phyloP scores from a whole-genome alignment of 202 grass and related monocot species.

The Musa balbisiana region DNA sequence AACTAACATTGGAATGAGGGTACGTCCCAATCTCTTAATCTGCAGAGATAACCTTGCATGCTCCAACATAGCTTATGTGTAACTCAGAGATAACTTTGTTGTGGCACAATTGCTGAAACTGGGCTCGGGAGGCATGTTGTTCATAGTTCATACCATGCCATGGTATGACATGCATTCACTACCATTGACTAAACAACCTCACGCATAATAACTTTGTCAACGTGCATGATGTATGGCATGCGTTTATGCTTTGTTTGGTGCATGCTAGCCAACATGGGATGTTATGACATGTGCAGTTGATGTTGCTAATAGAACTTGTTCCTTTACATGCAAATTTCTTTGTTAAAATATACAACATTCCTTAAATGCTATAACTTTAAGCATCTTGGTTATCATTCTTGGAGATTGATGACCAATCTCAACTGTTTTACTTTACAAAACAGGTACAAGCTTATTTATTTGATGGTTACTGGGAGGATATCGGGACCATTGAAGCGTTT shows the following conservation, averaged over 20 bases:
- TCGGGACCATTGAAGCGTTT: constrained; percentile 89
- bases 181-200: no score
- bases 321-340: neutral
- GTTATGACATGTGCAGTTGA: neutral
- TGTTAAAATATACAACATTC: neutral
- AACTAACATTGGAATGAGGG: constrained; percentile 78
- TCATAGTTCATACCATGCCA: no score
- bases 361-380: neutral
- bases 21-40: constrained; percentile 23
- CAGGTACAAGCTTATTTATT: constrained; percentile 86
- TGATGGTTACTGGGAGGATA: constrained; percentile 98
- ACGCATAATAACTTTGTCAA: no score
- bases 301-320: neutral
- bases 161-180: no score
- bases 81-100: no score
- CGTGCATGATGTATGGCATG: no score
- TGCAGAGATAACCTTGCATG: no score
- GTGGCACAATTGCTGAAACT: no score
- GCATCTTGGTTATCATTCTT: neutral
- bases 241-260: neutral
- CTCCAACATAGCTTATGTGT: no score
- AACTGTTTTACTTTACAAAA: neutral
- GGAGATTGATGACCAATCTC: neutral
- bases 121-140: no score
- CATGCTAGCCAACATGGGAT: neutral